Conservation (phyloP, 768 basidiomycete species). For the Roridomyces roridus region DNA sequence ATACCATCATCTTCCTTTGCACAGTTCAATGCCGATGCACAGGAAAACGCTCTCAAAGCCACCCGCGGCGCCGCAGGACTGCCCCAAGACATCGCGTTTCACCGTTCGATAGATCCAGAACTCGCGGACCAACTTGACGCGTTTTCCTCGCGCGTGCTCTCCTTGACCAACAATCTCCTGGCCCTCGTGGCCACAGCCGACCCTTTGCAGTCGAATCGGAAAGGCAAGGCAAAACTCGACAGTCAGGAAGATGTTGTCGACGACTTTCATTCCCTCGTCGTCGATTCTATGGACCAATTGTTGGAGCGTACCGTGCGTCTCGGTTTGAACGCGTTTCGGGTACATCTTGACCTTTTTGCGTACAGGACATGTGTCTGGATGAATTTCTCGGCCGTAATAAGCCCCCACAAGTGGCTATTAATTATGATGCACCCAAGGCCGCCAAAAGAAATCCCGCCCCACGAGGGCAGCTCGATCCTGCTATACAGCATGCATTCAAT, state of each 20-base stretch:
- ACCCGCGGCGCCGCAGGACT: conserved; percentile 67
- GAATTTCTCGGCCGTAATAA: conserved; percentile 75
- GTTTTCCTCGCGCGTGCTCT: conserved; percentile 69
- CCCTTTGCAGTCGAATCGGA: conserved; percentile 38
- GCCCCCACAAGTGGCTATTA: conserved; percentile 65
- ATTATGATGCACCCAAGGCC: conserved; percentile 39
- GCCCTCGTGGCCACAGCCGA: conserved; percentile 53
- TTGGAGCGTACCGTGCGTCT: conserved; percentile 80
- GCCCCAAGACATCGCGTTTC: conserved; percentile 84
- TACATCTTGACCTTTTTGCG: not conserved
- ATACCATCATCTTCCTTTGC: conserved; percentile 44
- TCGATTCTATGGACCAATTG: conserved; percentile 85
- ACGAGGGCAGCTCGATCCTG: conserved; percentile 59
- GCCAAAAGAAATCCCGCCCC: conserved; percentile 34
- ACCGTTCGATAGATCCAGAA: conserved; percentile 80
- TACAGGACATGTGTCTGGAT: conserved; percentile 84
- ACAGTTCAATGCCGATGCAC: conserved; percentile 61
- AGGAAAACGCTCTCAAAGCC: conserved; percentile 64
- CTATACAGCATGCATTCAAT: conserved; percentile 75
- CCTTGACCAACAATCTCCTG: conserved; percentile 70
- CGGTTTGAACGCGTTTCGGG: not conserved
- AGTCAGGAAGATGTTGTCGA: conserved; percentile 86
- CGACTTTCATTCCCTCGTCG: conserved; percentile 75
- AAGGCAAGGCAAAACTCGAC: conserved; percentile 62
- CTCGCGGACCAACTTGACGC: conserved; percentile 76